These are phyloP conservation scores for Candida nemodendra DNA, from an alignment of 805 yeast genomes.

Conservation along the genomic window DNA sequence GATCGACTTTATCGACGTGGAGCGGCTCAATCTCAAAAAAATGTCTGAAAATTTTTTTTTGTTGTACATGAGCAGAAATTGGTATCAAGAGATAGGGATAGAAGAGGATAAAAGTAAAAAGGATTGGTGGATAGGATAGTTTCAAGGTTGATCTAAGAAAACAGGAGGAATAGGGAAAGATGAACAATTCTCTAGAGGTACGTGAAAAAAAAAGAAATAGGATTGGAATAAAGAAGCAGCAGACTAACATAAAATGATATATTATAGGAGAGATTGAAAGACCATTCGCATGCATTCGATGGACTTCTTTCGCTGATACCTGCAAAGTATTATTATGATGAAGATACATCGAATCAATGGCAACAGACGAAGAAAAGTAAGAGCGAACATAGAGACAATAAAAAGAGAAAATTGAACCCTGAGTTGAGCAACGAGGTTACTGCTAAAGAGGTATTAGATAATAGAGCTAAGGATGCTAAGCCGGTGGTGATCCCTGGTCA, in stretches of 20 bases:
- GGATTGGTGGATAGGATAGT: no score
- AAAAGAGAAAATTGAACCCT: conserved; percentile 76
- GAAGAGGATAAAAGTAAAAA: conserved; percentile 1
- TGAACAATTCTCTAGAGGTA: conserved; percentile 46
- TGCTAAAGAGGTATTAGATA: conserved; percentile 61
- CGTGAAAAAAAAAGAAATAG: conserved; percentile 27
- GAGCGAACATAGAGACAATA: conserved; percentile 57
- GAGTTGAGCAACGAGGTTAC: conserved; percentile 42
- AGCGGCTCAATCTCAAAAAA: no score
- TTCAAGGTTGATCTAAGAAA: no score
- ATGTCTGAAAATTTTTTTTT: no score
- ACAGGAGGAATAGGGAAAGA: no score
- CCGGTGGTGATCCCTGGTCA: conserved; percentile 40
- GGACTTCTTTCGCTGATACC: conserved; percentile 90
- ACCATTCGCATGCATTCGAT: conserved; percentile 79
- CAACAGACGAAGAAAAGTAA: conserved; percentile 74
- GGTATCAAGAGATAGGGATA: background rate
- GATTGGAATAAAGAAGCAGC: background rate
- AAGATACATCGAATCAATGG: conserved; percentile 89
- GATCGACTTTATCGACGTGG: no score
- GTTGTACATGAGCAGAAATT: no score
- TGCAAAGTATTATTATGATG: conserved; percentile 91
- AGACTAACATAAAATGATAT: conserved; percentile 4
- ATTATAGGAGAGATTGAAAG: conserved; percentile 66
- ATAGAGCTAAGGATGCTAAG: conserved; percentile 53